Conservation (phyloP, 1,139 yeast species). For the Suhomyces guaymorum region DNA sequence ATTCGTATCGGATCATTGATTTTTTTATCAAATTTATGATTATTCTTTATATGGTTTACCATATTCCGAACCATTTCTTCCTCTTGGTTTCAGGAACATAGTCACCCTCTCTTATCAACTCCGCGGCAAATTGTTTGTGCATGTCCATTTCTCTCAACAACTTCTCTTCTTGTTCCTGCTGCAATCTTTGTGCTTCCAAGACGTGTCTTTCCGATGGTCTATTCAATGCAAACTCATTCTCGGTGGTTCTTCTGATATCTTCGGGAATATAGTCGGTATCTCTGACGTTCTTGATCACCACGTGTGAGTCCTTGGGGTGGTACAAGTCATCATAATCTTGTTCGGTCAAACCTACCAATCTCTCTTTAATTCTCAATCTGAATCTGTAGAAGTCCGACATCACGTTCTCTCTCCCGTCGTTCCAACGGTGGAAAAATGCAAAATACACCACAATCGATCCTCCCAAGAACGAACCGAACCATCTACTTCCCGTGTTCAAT, state of each 20-base stretch:
- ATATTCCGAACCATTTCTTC: constrained; percentile 29
- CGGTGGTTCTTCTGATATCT: constrained; percentile 40
- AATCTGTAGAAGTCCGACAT: constrained; percentile 67
- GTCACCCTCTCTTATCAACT: constrained; percentile 35
- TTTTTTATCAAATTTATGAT: background rate
- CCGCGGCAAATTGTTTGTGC: constrained; percentile 32
- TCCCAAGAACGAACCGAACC: constrained; percentile 50
- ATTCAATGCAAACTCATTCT: constrained; percentile 55
- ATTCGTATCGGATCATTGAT: background rate
- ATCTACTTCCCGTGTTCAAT: constrained; percentile 57
- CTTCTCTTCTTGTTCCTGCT: constrained; percentile 70
- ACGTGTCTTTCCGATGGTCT: constrained; percentile 73
- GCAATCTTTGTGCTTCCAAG: constrained; percentile 70
- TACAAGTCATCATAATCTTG: constrained; percentile 66
- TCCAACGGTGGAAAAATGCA: constrained; percentile 79
- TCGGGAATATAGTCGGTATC: constrained; percentile 47
- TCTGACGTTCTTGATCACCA: constrained; percentile 40
- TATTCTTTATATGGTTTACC: background rate
- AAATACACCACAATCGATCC: constrained; percentile 54
- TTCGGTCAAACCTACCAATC: constrained; percentile 53
- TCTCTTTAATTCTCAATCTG: constrained; percentile 57
- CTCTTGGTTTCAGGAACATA: constrained; percentile 13
- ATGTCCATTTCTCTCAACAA: constrained; percentile 56
- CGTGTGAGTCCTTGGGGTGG: constrained; percentile 40
- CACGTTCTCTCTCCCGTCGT: constrained; percentile 77